Percentiles rank a stretch among this genome's conserved stretches.
These are phyloP conservation scores for Yamadazyma dendronema DNA, from an alignment of 1,139 yeast species.

Conservation along the genomic window DNA sequence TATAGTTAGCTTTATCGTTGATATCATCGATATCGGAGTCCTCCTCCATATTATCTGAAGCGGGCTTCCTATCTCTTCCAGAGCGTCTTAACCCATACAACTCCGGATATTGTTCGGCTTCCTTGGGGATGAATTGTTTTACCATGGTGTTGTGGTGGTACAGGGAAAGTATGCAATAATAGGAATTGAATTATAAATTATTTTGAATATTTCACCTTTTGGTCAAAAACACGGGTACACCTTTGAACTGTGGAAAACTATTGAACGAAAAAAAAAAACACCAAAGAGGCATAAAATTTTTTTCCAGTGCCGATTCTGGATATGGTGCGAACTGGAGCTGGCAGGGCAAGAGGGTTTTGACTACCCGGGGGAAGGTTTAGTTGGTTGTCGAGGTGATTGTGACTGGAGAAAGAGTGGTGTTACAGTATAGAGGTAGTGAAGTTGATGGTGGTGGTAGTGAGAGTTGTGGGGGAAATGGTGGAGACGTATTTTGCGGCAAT, in stretches of 20 bases:
- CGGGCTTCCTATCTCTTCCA: slow-evolving; percentile 59
- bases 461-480: too few species aligned
- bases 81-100: slow-evolving; percentile 90
- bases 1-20: slow-evolving; percentile 16
- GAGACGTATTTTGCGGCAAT: too few species aligned
- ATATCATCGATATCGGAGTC: slow-evolving; percentile 30
- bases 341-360: background rate
- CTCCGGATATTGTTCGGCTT: slow-evolving; percentile 69
- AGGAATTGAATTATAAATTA: background rate
- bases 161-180: background rate
- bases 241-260: background rate
- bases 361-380: background rate
- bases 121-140: slow-evolving; percentile 26
- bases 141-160: slow-evolving; percentile 6
- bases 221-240: background rate
- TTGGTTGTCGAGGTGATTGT: background rate
- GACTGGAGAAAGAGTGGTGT: too few species aligned
- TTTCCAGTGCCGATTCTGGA: slow-evolving; percentile 2
- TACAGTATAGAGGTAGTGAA: too few species aligned
- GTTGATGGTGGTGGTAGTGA: too few species aligned
- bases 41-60: slow-evolving; percentile 18
- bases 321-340: background rate
- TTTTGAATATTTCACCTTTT: background rate
- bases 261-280: slow-evolving; percentile 1
- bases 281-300: background rate